Evolutionary conservation across 805 yeast genomes (phyloP).

Genomic region (Jamesozyma rosinii): DNA sequence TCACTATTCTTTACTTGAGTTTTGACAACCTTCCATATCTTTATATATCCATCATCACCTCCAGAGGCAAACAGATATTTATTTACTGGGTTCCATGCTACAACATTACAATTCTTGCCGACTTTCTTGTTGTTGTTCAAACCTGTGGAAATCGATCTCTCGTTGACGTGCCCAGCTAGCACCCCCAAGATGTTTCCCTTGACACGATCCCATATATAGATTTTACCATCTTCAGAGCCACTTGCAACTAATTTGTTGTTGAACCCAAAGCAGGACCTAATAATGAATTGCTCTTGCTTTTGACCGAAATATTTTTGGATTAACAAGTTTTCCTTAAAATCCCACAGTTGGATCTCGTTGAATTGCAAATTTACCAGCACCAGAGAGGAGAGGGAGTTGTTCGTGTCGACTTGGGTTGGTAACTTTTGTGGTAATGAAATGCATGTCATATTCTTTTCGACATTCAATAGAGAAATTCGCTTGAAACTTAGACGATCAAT

Average conservation of each 20-base stretch:
- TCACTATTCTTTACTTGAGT: constrained; percentile 3
- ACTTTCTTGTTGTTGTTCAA: constrained; percentile 12
- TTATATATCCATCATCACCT: constrained; percentile 69
- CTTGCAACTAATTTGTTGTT: constrained; percentile 63
- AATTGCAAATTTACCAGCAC: constrained; percentile 58
- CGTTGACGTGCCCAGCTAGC: constrained; percentile 21
- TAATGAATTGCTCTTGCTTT: constrained; percentile 56
- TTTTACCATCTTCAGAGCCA: constrained; percentile 74
- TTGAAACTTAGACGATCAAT: constrained; percentile 20
- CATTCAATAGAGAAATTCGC: constrained; percentile 37
- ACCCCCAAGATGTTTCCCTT: constrained; percentile 54
- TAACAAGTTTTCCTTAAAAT: constrained; percentile 48
- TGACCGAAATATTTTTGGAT: constrained; percentile 64
- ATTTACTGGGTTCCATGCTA: constrained; percentile 55
- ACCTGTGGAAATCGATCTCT: constrained; percentile 11
- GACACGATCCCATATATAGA: constrained; percentile 69
- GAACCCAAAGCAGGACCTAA: constrained; percentile 69
- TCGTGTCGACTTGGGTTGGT: background rate
- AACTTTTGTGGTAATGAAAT: constrained; percentile 41
- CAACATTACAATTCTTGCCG: constrained; percentile 52
- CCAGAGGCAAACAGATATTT: constrained; percentile 64
- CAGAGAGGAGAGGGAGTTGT: constrained; percentile 18
- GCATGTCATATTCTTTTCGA: constrained; percentile 56
- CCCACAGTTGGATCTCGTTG: constrained; percentile 78
- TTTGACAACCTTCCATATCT: constrained; percentile 50